Percentiles rank a stretch among this genome's conserved stretches.
These are phyloP conservation scores for Graphiopsis chlorocephala DNA, from an alignment of 2,329 filamentous ascomycete genomes.

Conservation along the genomic window DNA sequence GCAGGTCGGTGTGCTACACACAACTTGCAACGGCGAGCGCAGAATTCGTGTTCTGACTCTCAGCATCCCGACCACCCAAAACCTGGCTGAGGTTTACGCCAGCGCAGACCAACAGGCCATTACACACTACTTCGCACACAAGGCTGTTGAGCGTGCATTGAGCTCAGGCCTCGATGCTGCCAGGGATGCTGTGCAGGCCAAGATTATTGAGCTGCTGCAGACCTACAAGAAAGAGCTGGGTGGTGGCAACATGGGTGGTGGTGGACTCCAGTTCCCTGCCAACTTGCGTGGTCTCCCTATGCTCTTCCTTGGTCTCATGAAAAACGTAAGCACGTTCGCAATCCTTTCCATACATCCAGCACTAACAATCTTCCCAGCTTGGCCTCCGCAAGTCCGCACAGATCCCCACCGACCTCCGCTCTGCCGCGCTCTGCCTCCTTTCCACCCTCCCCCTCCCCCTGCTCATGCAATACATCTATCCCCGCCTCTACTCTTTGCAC, in stretches of 20 bases:
- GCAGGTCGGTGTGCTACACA: conserved; percentile 93
- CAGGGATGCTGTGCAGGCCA: conserved; percentile 83
- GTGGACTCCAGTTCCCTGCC: conserved; percentile 87
- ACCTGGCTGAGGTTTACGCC: conserved; percentile 85
- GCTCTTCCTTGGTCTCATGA: conserved; percentile 90
- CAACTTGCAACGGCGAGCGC: conserved; percentile 94
- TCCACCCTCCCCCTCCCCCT: conserved; percentile 89
- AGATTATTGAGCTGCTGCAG: conserved; percentile 86
- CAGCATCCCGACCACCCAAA: conserved; percentile 87
- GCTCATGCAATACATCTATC: conserved; percentile 82
- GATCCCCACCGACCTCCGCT: conserved; percentile 90
- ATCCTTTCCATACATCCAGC: background rate
- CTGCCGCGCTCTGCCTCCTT: conserved; percentile 87
- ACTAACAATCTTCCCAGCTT: conserved; percentile 44
- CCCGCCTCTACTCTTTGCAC: conserved; percentile 70
- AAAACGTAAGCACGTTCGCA: conserved; percentile 66
- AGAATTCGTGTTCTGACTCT: conserved; percentile 93
- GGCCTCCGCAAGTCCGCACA: conserved; percentile 89
- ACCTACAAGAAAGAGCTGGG: conserved; percentile 97
- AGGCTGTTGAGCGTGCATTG: conserved; percentile 87
- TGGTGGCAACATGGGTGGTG: conserved; percentile 88
- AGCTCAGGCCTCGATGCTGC: conserved; percentile 86
- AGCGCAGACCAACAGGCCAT: conserved; percentile 93
- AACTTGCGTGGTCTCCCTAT: conserved; percentile 87
- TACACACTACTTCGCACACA: conserved; percentile 92